Evolutionary conservation across 2,329 filamentous ascomycete species (phyloP).

Genomic region (Daldinia sp.): DNA sequence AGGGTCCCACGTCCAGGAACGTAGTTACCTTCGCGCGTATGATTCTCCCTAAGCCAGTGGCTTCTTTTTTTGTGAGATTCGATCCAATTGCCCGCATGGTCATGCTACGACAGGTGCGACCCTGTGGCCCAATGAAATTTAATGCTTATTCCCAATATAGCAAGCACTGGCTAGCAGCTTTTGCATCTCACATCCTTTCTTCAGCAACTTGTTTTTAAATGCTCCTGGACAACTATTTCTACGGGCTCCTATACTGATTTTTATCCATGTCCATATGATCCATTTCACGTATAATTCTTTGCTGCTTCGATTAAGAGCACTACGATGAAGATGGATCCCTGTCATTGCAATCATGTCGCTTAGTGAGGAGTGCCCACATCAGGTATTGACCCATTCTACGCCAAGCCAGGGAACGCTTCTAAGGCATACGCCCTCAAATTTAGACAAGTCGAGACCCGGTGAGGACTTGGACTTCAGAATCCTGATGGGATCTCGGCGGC

Average conservation of each 20-base stretch:
- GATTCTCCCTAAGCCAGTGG: neutral
- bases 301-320: neutral
- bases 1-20: neutral
- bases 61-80: constrained; percentile 2
- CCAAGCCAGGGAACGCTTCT: constrained; percentile 6
- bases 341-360: constrained; percentile 3
- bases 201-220: neutral
- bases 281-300: neutral
- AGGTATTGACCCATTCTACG: neutral
- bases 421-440: constrained; percentile 8
- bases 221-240: neutral
- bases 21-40: constrained; percentile 11
- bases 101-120: constrained; percentile 27
- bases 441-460: neutral
- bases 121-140: constrained; percentile 29
- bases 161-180: constrained; percentile 31
- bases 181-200: neutral
- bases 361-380: constrained; percentile 1
- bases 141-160: constrained; percentile 23
- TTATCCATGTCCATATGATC: neutral
- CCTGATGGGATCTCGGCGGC: neutral
- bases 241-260: neutral
- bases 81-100: constrained; percentile 38
- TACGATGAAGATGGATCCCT: neutral
- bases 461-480: neutral